Evolutionary conservation across 176 grass and related monocot genomes (phyloP), one percentile per base, ranked within the genome.

Genomic region (Thalia dealbata): DNA sequence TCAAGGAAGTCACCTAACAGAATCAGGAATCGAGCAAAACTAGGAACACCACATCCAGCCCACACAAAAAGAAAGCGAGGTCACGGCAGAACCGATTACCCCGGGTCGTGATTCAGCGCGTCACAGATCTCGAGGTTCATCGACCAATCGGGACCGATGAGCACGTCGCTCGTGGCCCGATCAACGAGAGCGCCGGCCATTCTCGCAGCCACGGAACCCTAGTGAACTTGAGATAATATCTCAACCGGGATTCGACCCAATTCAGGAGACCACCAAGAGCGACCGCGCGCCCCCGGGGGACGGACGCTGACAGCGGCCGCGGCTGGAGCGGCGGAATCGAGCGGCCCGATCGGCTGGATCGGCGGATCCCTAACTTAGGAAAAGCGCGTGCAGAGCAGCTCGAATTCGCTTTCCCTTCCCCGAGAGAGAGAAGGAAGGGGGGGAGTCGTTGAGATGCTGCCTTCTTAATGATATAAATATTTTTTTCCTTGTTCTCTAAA

Each of bases 91-190:
- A 30, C 32, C 86, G 76, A 65, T 29, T 63, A 99, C 95, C 81
- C 81, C 0, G 83, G 79, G 56, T 99, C 83, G 51, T 69, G 90
- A 79, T 93, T 93, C 74, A 99, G 61, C 70, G 76, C 48, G 76
- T 99, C 95, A 64, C 95, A 99, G 82, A 99, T 91, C 83, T 99
- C 95, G 69, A 99, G 65, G 83, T 99, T 99, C 35, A 85, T 75
- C 63, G 89, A 72, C 95, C 85, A 93, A 81, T 93, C 90, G 14
- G 95, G 85, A 22, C 87, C 89, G 78, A 97, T 85, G 74, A 90
- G 85, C 82, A 79, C 74, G 43, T 84, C 74, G 81, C 85, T 92
- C 78, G 92, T 96, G 43, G 92, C 89, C 27, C 84, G 80, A 46
- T 96, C 82, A 62, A 96, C 84, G 69, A 85, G 38, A 21, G 77